These are phyloP conservation scores for Tuber indicum DNA, from an alignment of 495 filamentous ascomycete genomes.

Conservation along the genomic window DNA sequence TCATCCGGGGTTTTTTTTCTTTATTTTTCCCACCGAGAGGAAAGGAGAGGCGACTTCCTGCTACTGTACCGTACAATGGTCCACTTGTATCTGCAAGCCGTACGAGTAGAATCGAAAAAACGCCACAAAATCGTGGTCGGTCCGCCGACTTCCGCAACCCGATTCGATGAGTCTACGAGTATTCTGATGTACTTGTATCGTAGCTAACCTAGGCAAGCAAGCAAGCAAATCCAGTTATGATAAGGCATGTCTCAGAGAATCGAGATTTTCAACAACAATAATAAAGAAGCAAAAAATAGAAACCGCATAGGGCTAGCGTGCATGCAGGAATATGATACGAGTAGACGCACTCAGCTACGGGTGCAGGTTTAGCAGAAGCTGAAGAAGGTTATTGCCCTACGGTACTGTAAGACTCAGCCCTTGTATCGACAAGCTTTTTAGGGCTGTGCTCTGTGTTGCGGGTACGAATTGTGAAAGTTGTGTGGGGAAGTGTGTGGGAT, in stretches of 20 bases:
- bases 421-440: neutral
- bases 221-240: neutral
- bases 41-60: neutral
- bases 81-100: neutral
- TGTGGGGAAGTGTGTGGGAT: neutral
- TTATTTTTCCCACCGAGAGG: neutral
- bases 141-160: neutral
- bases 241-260: neutral
- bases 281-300: no score
- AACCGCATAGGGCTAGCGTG: neutral
- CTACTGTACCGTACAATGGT: no score
- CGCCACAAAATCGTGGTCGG: neutral
- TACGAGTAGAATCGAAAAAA: neutral
- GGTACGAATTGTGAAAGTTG: neutral
- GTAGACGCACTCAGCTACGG: no score
- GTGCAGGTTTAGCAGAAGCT: neutral
- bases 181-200: no score
- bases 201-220: neutral
- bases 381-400: no score
- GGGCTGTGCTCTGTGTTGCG: neutral
- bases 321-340: neutral
- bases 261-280: no score
- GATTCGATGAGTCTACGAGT: no score
- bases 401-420: neutral
- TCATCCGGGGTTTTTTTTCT: neutral